Conservation (phyloP, 2,329 filamentous ascomycete species). For the Aspergillus pseudotamarii region DNA sequence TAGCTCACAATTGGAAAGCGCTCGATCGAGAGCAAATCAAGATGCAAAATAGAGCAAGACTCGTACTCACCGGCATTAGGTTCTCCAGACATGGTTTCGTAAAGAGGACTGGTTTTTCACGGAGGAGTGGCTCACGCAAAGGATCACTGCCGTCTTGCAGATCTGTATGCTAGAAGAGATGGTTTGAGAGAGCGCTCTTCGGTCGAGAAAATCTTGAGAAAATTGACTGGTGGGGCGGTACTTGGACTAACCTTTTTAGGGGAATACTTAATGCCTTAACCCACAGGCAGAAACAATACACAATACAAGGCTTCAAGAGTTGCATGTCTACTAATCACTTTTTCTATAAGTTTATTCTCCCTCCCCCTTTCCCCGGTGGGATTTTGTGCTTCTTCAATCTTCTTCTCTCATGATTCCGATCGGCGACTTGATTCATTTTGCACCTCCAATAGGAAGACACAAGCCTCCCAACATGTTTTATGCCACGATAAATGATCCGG, state of each 20-base stretch:
- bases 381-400: not conserved
- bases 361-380: not conserved
- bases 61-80: conserved; percentile 30
- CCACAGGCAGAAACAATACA: not conserved
- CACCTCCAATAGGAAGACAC: not conserved
- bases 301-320: not conserved
- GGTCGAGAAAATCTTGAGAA: conserved; percentile 5
- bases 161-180: conserved; percentile 6
- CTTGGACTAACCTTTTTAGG: not conserved
- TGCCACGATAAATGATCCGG: not conserved
- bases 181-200: not conserved
- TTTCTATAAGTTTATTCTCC: not conserved
- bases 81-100: conserved; percentile 36
- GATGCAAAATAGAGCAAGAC: not conserved
- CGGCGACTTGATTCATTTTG: not conserved
- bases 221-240: not conserved
- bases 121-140: conserved; percentile 40
- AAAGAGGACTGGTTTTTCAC: conserved; percentile 21
- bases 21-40: not conserved
- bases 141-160: conserved; percentile 38
- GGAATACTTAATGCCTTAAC: not conserved
- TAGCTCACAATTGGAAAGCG: conserved; percentile 9
- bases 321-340: not conserved
- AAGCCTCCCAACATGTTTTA: not conserved
- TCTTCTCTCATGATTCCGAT: not conserved